Evolutionary conservation across 495 filamentous ascomycete species (phyloP).

Genomic region (Thozetella sp.): DNA sequence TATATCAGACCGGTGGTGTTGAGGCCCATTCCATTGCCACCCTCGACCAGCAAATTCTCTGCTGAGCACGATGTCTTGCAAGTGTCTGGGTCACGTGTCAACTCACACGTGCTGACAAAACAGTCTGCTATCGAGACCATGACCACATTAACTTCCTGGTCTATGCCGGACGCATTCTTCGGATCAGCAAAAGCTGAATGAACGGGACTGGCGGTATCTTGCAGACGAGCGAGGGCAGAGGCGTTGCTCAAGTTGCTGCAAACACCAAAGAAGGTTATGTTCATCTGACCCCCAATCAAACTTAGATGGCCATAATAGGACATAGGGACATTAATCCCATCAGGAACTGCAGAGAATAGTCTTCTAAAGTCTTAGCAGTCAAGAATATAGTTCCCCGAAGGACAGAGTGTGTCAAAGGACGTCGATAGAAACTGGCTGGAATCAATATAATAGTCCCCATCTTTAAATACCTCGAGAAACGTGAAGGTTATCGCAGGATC

Average conservation of each 20-base stretch:
- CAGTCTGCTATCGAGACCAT: not conserved
- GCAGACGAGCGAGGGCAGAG: not conserved
- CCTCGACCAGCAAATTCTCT: not conserved
- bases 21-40: not conserved
- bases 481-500: no score
- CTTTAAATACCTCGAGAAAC: no score
- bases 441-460: no score
- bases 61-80: not conserved
- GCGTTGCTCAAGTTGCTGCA: conserved; percentile 2
- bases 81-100: not conserved
- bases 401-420: not conserved
- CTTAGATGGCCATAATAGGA: not conserved
- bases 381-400: not conserved
- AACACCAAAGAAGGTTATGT: not conserved
- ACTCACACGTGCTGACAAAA: not conserved
- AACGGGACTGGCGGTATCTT: not conserved
- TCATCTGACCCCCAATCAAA: not conserved
- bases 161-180: not conserved
- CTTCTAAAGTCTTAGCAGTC: not conserved
- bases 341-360: not conserved
- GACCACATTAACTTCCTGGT: not conserved
- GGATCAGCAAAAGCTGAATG: not conserved
- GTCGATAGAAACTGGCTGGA: not conserved
- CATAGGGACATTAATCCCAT: not conserved
- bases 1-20: not conserved